Evolutionary conservation across 2,329 filamentous ascomycete species (phyloP), one percentile per base, ranked within the genome.

Genomic region (Didymella lethalis): DNA sequence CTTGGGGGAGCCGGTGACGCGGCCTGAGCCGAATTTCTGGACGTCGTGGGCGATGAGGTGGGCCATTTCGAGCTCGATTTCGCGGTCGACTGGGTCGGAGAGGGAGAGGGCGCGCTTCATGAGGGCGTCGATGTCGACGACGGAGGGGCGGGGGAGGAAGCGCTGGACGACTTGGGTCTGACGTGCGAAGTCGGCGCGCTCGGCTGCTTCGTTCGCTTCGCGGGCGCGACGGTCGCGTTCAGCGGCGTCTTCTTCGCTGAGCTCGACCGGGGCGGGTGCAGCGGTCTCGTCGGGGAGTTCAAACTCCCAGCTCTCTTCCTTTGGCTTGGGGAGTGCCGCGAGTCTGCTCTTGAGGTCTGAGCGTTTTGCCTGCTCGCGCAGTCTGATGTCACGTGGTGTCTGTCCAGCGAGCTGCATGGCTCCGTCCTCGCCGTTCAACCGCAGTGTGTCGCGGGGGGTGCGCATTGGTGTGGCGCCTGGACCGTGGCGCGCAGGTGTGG

Each of bases 111-210:
- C 90, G 31, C 82, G 83, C 63, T 87, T 84, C 50, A 93, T 74
- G 64, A 98, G 79, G 0, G 83, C 82, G 49, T 88, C 81, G 23
- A 95, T 78, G 74, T 98, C 89, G 14, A 98, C 82, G 2, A 84
- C 79, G 1, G 84, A 83, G 1, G 95, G 93, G 44, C 94, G 86
- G 7, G 95, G 95, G 12, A 99, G 81, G 4, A 86, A 86, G 66
- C 85, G 88, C 78, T 98, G 94, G 77, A 97, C 88, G n/a, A 96
- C 93, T 72, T 96, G 93, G 1, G 91, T 96, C 69, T 95, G 89
- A 49, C 93, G 85, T 75, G 87, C 89, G 71, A 92, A 90, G 67
- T 98, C 93, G 12, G 85, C 79, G 70, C 84, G 75, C 74, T 89
- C 82, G 78, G 86, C 72, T 49, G 89, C 90, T 70, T 93, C 88